phyloP scores from a whole-genome alignment of 2,329 filamentous ascomycete species.

The Penicillium sp. region DNA sequence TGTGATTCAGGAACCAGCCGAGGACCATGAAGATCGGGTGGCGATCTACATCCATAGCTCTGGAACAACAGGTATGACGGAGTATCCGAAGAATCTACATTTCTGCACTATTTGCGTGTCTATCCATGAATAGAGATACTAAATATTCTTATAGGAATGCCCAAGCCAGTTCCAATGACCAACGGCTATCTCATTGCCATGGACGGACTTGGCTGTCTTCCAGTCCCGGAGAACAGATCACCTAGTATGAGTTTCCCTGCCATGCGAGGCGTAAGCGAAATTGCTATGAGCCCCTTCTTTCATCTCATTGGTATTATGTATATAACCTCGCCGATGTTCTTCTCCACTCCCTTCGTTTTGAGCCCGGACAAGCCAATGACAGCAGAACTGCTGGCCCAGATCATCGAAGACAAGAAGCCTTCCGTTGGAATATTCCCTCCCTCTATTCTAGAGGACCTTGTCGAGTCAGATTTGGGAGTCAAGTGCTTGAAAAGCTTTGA shows the following conservation, averaged over 20 bases:
- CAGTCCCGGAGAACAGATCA: neutral
- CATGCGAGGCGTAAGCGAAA: neutral
- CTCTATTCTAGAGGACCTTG: neutral
- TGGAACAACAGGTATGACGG: slow-evolving; percentile 11
- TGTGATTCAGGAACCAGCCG: neutral
- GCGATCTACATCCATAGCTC: slow-evolving; percentile 16
- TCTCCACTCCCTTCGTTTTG: slow-evolving; percentile 1
- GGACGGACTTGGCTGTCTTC: neutral
- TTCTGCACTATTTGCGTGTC: neutral
- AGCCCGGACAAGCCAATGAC: slow-evolving; percentile 10
- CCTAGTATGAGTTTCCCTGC: neutral
- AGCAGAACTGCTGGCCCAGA: slow-evolving; percentile 3
- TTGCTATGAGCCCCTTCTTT: slow-evolving; percentile 12
- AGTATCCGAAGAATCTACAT: neutral
- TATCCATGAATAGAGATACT: neutral
- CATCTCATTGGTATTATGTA: slow-evolving; percentile 13
- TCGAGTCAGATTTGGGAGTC: neutral
- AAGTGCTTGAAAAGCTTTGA: neutral
- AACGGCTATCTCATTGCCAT: slow-evolving; percentile 15
- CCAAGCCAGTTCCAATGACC: slow-evolving; percentile 19
- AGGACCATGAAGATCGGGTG: slow-evolving; percentile 9
- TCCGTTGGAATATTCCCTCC: neutral
- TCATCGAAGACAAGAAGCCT: slow-evolving; percentile 4
- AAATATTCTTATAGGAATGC: slow-evolving; percentile 7
- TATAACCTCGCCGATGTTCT: slow-evolving; percentile 2